Conservation (phyloP, 2,329 filamentous ascomycete genomes). For the Leptographium flavum region DNA sequence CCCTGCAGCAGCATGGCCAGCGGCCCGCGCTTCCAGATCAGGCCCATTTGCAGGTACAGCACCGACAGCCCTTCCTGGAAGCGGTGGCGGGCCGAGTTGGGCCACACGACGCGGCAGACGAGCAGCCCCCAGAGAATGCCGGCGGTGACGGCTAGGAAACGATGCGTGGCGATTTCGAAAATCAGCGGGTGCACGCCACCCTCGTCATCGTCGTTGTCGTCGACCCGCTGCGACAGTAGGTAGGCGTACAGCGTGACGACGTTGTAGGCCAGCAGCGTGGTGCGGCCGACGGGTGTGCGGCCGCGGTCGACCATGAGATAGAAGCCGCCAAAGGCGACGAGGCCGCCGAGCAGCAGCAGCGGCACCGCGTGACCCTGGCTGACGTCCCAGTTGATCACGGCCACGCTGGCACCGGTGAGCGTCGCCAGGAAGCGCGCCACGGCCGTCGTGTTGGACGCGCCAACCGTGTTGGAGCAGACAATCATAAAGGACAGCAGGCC, state of each 20-base stretch:
- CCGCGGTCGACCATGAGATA: constrained; percentile 76
- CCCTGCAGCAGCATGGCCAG: constrained; percentile 57
- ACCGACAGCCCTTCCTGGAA: constrained; percentile 80
- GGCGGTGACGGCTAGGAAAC: constrained; percentile 71
- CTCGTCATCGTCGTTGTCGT: constrained; percentile 76
- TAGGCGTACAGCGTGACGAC: constrained; percentile 90
- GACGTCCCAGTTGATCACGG: constrained; percentile 64
- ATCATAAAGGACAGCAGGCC: constrained; percentile 94
- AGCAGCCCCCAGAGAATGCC: constrained; percentile 89
- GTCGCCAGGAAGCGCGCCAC: constrained; percentile 79
- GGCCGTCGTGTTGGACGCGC: constrained; percentile 87
- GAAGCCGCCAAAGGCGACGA: constrained; percentile 71
- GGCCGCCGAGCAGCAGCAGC: constrained; percentile 69
- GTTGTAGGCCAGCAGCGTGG: constrained; percentile 92
- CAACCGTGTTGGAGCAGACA: constrained; percentile 94
- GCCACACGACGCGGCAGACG: constrained; percentile 81
- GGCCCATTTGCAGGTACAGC: constrained; percentile 86
- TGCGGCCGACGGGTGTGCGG: constrained; percentile 81
- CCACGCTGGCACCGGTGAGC: constrained; percentile 61
- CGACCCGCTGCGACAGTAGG: constrained; percentile 66
- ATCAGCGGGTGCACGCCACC: constrained; percentile 75
- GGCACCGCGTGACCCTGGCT: constrained; percentile 59
- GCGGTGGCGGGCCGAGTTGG: constrained; percentile 77
- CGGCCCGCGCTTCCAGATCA: constrained; percentile 93
- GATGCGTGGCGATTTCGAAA: constrained; percentile 73